Percentiles rank a stretch among this genome's conserved stretches.
These are phyloP conservation scores for Aphanomyces invadans DNA, from an alignment of 352 stramenopile genomes.

Conservation along the genomic window DNA sequence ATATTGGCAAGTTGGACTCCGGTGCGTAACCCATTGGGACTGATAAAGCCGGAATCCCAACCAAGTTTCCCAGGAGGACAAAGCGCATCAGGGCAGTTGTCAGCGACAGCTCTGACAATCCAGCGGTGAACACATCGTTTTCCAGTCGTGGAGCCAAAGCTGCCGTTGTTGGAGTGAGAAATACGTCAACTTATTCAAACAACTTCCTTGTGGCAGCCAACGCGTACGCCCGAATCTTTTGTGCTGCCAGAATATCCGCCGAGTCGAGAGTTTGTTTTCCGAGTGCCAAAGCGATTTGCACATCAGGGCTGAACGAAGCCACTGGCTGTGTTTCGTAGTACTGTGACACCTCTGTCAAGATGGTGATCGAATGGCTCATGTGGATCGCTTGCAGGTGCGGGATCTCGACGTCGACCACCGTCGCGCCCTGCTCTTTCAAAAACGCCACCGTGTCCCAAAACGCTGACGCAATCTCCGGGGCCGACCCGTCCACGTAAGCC, in stretches of 20 bases:
- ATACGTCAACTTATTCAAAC: conserved; percentile 79
- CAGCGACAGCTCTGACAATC: conserved; percentile 32
- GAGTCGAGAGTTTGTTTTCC: conserved; percentile 48
- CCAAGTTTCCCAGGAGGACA: conserved; percentile 80
- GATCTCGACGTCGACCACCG: conserved; percentile 68
- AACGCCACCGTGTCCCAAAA: conserved; percentile 41
- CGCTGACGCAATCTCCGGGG: conserved; percentile 42
- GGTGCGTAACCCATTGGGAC: conserved; percentile 68
- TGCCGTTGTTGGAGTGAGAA: conserved; percentile 73
- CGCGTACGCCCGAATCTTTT: conserved; percentile 77
- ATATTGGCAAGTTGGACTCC: conserved; percentile 49
- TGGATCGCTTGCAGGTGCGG: conserved; percentile 72
- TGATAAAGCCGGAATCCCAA: conserved; percentile 69
- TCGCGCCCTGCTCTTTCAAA: conserved; percentile 49
- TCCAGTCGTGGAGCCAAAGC: conserved; percentile 68
- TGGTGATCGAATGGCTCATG: conserved; percentile 72
- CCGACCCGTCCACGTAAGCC: conserved; percentile 64
- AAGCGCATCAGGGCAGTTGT: conserved; percentile 76
- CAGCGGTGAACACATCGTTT: conserved; percentile 34
- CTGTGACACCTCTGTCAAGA: conserved; percentile 71
- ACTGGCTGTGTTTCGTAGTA: conserved; percentile 59
- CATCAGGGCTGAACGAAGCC: conserved; percentile 54
- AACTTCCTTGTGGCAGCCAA: conserved; percentile 70
- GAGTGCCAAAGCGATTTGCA: conserved; percentile 62
- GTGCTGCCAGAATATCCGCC: conserved; percentile 74